Base-by-base conservation (phyloP, 805 yeast species). In the Metschnikowia drakensbergensis region DNA sequence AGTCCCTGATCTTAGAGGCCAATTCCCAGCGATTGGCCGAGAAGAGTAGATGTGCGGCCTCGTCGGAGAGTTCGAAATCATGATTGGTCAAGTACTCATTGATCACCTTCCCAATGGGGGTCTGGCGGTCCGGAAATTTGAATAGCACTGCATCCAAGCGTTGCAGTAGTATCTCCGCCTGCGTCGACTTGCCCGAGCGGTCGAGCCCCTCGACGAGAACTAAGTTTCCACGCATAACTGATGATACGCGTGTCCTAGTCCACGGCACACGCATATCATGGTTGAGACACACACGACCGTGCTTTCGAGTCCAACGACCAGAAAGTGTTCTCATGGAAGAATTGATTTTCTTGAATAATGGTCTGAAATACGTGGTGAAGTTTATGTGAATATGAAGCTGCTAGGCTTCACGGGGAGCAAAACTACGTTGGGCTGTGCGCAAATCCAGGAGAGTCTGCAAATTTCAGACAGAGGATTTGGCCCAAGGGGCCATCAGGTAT, bases 1-100 rank as follows among this genome's bases (percentile, higher is more conserved):
- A 60, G 1, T 60, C 48, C 8, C 67, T 61, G 4, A 94, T 81
- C 3, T 65, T 62, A 1, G 70, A 65, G 1, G 75, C 77, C 23
- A 81, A 58, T 63, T 94, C 99, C 99, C 99, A 94, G 54, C 99
- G 71, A 60, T 94, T 94, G 1, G 98, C 97, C 55, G 90, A 82
- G 64, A 94, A 94, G 31, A 94, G 69, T 25, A 94, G 71, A 66
- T 94, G 99, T 4, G 90, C 84, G 0, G 96, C 74, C 63, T 89
- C 83, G 60, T 91, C 96, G 13, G 83, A 78, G 17, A 90, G 63
- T 6, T 66, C 53, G 51, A 78, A 77, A 1, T 63, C 48, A 23
- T 70, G 67, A 54, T 82, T 76, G 0, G 79, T 75, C 27, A 94
- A 72, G 62, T 90, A 94, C 46, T 73, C 64, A 65, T 94, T 80